Evolutionary conservation across 768 basidiomycete species (phyloP).

Genomic region (Termitomyces sp.): DNA sequence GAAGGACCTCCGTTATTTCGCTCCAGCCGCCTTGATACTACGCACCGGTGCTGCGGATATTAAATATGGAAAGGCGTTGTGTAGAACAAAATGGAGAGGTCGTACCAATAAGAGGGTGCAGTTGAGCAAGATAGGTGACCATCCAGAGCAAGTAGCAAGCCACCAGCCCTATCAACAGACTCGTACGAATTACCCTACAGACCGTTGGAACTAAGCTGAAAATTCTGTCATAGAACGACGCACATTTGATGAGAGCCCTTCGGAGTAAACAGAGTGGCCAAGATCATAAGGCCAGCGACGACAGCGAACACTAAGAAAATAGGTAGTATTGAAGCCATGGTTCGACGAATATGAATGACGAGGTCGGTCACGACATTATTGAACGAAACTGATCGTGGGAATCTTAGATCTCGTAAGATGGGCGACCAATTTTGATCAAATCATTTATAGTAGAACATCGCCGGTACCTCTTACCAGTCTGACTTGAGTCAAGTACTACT

Average conservation of each 20-base stretch:
- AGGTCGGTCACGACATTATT: neutral
- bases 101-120: constrained; percentile 83
- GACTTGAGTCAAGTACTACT: no score
- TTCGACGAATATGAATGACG: constrained; percentile 5
- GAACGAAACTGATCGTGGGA: no score
- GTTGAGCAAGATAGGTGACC: constrained; percentile 92
- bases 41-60: constrained; percentile 10
- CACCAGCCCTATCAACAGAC: constrained; percentile 67
- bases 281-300: constrained; percentile 57
- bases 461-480: no score
- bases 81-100: neutral
- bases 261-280: constrained; percentile 63
- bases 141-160: constrained; percentile 96
- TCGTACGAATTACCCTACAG: constrained; percentile 78
- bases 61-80: neutral
- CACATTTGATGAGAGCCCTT: constrained; percentile 92
- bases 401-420: no score
- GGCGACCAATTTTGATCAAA: no score
- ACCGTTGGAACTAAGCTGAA: neutral
- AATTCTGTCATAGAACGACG: constrained; percentile 21
- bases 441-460: no score
- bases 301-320: constrained; percentile 63
- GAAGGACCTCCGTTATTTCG: neutral
- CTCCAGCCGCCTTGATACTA: constrained; percentile 6
- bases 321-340: constrained; percentile 69